A percentile compares a stretch with the other conserved stretches of the same genome.
phyloP scores from a whole-genome alignment of 257 asterid species.

The Verbascum thapsus region DNA sequence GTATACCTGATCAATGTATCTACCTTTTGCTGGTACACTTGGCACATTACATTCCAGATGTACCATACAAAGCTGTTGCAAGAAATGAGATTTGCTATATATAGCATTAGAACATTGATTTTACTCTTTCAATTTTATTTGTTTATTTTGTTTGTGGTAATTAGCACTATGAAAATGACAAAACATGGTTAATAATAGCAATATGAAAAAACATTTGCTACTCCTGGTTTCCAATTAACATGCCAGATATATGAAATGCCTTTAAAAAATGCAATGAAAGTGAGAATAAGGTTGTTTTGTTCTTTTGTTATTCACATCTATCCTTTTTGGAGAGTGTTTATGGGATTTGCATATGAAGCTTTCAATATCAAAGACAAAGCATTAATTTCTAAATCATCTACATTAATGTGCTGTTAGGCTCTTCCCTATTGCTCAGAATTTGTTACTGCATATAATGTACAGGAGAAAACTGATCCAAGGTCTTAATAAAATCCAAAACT shows the following conservation, averaged over 20 bases:
- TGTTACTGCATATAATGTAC: not conserved
- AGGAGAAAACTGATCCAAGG: not conserved
- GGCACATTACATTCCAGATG: not conserved
- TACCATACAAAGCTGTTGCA: not conserved
- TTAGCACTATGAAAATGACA: too few relatives aligned
- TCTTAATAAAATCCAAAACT: not conserved
- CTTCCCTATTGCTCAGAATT: not conserved
- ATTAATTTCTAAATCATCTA: not conserved
- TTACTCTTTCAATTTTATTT: not conserved
- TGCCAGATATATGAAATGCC: not conserved
- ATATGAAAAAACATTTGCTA: not conserved
- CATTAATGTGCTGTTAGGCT: not conserved
- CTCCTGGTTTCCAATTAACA: not conserved
- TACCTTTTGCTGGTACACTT: not conserved
- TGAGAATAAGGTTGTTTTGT: not conserved
- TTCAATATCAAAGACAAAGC: not conserved
- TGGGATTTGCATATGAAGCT: not conserved
- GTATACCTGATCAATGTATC: not conserved
- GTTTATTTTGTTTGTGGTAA: not conserved
- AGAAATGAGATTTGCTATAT: not conserved
- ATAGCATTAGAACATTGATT: not conserved
- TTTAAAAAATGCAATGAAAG: not conserved
- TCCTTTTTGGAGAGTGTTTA: not conserved
- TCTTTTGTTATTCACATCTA: not conserved
- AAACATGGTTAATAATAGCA: not conserved